These are phyloP conservation scores for Arabidopsis arenosa DNA, from an alignment of 345 rosid genomes.

Conservation along the genomic window DNA sequence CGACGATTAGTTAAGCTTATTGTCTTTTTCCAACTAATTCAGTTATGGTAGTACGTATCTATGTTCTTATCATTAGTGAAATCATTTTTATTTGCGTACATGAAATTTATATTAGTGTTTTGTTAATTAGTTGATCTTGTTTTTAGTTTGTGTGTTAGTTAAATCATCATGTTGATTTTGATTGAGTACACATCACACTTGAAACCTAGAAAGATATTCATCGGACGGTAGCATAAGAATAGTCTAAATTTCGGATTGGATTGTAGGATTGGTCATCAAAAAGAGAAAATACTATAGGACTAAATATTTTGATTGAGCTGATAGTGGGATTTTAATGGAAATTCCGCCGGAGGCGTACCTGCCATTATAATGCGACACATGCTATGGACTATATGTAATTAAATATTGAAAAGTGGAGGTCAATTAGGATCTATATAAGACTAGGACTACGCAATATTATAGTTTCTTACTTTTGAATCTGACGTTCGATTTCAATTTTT, in stretches of 20 bases:
- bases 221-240: not conserved
- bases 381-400: not conserved
- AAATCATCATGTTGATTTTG: not conserved
- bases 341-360: constrained; percentile 18
- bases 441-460: not conserved
- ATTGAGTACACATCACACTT: not conserved
- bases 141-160: not conserved
- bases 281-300: too few species aligned
- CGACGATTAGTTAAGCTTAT: too few species aligned
- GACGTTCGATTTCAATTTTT: not conserved
- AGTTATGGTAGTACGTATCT: too few species aligned
- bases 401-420: constrained; percentile 5
- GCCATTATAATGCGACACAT: constrained; percentile 19
- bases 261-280: too few species aligned
- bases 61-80: too few species aligned
- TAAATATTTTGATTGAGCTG: not conserved
- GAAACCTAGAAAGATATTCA: not conserved
- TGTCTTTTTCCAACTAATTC: too few species aligned
- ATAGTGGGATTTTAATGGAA: constrained; percentile 25
- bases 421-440: not conserved
- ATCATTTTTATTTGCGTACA: too few species aligned
- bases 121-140: not conserved
- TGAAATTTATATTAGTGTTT: too few species aligned
- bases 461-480: not conserved
- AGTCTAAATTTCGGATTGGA: not conserved